Evolutionary conservation across 2,329 filamentous ascomycete species (phyloP).

Genomic region (Verticillium nubilum): DNA sequence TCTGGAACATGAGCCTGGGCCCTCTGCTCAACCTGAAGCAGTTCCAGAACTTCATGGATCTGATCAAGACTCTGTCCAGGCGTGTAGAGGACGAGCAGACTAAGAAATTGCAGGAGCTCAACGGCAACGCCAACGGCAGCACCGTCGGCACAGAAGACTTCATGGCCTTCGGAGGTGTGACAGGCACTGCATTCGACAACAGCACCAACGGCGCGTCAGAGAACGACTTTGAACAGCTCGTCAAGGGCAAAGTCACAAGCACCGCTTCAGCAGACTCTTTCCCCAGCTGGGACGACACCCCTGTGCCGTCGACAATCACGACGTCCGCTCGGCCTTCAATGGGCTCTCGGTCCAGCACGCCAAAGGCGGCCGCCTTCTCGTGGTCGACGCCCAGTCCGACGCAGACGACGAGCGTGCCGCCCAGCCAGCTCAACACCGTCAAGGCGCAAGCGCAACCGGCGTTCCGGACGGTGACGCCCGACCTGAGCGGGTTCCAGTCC

Average conservation of each 20-base stretch:
- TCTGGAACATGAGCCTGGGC: constrained; percentile 90
- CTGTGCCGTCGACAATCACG: constrained; percentile 20
- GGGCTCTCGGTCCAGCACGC: constrained; percentile 28
- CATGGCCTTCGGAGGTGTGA: constrained; percentile 64
- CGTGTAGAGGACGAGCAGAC: constrained; percentile 86
- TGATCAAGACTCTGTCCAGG: constrained; percentile 75
- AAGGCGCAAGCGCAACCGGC: constrained; percentile 23
- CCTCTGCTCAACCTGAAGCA: constrained; percentile 82
- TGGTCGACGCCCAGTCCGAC: constrained; percentile 56
- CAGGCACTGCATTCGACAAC: constrained; percentile 51
- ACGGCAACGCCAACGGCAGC: constrained; percentile 49
- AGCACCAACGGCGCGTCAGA: constrained; percentile 49
- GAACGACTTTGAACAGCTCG: constrained; percentile 82
- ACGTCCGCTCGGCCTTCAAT: constrained; percentile 12
- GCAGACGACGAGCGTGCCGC: constrained; percentile 17
- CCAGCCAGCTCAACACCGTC: constrained; percentile 23
- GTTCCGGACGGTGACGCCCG: constrained; percentile 55
- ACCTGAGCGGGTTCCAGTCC: constrained; percentile 48
- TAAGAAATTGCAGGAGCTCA: constrained; percentile 80
- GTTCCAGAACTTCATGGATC: constrained; percentile 83
- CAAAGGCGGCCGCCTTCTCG: constrained; percentile 49
- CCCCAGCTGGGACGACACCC: constrained; percentile 43
- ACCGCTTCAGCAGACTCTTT: constrained; percentile 33
- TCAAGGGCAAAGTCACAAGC: constrained; percentile 61
- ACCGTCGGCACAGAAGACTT: constrained; percentile 57